Base-by-base conservation (phyloP, 257 asterid species). In the Echium plantagineum region DNA sequence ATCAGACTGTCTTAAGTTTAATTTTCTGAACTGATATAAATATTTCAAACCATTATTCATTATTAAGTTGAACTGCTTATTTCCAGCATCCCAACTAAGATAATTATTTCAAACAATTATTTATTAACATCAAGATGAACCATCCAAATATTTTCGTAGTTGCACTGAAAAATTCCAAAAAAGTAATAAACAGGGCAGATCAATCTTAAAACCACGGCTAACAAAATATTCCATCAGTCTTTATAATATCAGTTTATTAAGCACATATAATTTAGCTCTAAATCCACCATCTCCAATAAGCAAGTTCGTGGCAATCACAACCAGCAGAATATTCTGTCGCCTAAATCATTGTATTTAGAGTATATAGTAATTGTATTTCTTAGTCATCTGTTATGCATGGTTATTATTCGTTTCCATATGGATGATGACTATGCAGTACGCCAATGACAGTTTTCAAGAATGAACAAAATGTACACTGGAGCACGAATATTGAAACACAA, bases 401-500 rank as follows among this genome's bases (percentile, higher is more conserved):
- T 17, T 35, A 35, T 10, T 35, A 10, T 8, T 53, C 8, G 57
- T 5, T 53, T 53, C 24, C 1, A n/a, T 28, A 52, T 24, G 10
- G 28, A 46, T 17, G 31, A 58, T 53, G 15, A 30, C 24, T 38
- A 16, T 19, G 54, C 46, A 47, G 8, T 9, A 22, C 5, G 10
- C 3, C 15, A 52, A 56, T 16, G 53, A 26, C 48, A 32, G 52
- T 18, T 31, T 47, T 19, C 31, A 3, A 63, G 51, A 53, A 56
- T 17, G 7, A 58, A 62, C 58, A 52, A 32, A 28, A 31, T 10
- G 9, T 28, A 42, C 21, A 17, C 1, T 26, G 6, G 32, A 58
- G 28, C 52, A 31, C 31, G 58, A 21, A 42, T 32, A 19, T 32
- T 62, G 22, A 55, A 63, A 65, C 53, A 52, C 75, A 26, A 66